Base-by-base conservation (phyloP, 2,329 filamentous ascomycete species). In the Hypoxylon rubiginosum region DNA sequence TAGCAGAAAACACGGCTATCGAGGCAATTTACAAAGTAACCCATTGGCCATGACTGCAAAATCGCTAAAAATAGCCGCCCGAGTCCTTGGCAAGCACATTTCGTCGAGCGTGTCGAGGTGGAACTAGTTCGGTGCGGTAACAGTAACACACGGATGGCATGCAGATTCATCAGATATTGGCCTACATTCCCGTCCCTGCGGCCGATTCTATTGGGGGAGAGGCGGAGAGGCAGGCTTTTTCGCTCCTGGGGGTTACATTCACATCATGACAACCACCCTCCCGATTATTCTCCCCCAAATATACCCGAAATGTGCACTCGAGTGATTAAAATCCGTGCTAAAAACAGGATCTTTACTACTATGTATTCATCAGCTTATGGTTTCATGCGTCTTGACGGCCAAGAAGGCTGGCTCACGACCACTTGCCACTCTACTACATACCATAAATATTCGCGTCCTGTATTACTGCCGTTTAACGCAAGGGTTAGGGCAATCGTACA, bases 201-300 rank as follows among this genome's bases (percentile, higher is more conserved):
- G 58, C 54, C 66, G 41, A 64, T 26, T 61, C 43, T 17, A 54
- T 62, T 50, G 53, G 52, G 51, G 58, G 49, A 58, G 54, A 49
- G 48, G 51, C 52, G 46, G 63, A 43, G 52, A 52, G 61, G 24
- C 15, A 52, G 48, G 30, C 24, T 62, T 57, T 67, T 53, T 24
- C 19, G 46, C 45, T 50, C 45, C 66, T 60, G 2, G 30, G 63
- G 66, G 66, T 68, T 64, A 64, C 67, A 70, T 67, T 32, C 32
- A 36, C 11, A 62, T 64, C 58, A 65, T 57, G 53, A 66, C 57
- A 62, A 58, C 64, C 49, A 67, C 58, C 67, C 59, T 58, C 48
- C 58, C 53, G 51, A 71, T 41, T 60, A 70, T 55, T 68, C 65
- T 68, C 64, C 60, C 66, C 56, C 36, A 64, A 64, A 66, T 66